phyloP scores from a whole-genome alignment of 768 basidiomycete species.

The Naganishia kalamii region DNA sequence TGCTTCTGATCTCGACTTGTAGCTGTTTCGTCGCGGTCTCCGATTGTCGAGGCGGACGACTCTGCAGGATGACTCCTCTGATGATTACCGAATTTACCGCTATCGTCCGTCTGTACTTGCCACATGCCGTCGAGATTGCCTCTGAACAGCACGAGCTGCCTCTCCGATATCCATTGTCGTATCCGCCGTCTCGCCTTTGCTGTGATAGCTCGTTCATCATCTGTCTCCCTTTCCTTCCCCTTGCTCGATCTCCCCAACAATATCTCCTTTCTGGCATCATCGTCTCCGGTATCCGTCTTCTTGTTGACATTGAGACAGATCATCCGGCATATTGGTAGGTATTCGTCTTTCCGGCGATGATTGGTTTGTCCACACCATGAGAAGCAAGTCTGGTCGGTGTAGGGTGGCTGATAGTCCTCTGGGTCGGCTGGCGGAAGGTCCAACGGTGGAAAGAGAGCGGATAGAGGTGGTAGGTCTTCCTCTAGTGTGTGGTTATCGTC shows the following conservation, averaged over 20 bases:
- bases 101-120: neutral
- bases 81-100: too few species aligned
- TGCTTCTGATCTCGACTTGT: constrained; percentile 7
- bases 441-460: constrained; percentile 8
- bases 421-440: constrained; percentile 15
- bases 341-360: constrained; percentile 1
- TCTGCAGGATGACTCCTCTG: neutral
- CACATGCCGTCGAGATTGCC: constrained; percentile 6
- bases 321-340: constrained; percentile 15
- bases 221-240: neutral
- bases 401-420: constrained; percentile 5
- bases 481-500: neutral
- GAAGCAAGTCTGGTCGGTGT: constrained; percentile 14
- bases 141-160: constrained; percentile 2
- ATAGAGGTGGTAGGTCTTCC: constrained; percentile 1
- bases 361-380: constrained; percentile 13
- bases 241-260: constrained; percentile 1
- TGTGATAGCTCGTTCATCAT: neutral
- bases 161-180: constrained; percentile 10
- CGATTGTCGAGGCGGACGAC: neutral
- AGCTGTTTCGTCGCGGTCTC: neutral
- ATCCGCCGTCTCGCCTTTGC: neutral
- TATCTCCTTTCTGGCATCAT: neutral
- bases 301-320: constrained; percentile 5
- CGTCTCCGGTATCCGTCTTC: neutral